Evolutionary conservation across 139 green algal genomes (phyloP).

Genomic region (Mesotaenium endlicherianum): DNA sequence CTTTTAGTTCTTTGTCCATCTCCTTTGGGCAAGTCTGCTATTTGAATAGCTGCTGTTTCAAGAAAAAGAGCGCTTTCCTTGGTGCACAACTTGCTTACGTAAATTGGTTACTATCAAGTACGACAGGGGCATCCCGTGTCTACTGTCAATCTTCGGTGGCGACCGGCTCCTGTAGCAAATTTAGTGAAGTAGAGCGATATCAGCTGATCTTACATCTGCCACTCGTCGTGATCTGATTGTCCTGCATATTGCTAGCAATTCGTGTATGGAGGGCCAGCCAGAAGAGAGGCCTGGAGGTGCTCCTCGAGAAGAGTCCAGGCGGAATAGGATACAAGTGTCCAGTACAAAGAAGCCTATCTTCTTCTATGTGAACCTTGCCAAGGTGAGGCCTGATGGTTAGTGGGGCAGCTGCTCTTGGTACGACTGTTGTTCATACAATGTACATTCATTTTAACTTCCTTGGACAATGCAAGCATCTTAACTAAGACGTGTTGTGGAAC

Average conservation of each 20-base stretch:
- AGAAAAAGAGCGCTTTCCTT: too few relatives aligned
- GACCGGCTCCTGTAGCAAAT: too few relatives aligned
- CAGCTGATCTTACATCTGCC: not conserved
- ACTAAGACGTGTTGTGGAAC: too few relatives aligned
- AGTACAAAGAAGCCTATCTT: slow-evolving; percentile 72
- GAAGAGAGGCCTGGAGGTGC: not conserved
- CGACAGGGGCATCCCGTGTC: too few relatives aligned
- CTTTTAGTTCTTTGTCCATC: too few relatives aligned
- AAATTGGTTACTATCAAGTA: too few relatives aligned
- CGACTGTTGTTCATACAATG: not conserved
- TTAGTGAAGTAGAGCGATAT: too few relatives aligned
- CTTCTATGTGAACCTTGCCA: slow-evolving; percentile 76
- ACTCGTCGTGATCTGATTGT: not conserved
- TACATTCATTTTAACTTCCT: not conserved
- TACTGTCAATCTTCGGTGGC: too few relatives aligned
- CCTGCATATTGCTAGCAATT: not conserved
- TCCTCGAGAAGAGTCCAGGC: not conserved
- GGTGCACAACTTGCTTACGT: too few relatives aligned
- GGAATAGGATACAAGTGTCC: slow-evolving; percentile 66
- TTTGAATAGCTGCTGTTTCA: too few relatives aligned
- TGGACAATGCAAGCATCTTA: not conserved
- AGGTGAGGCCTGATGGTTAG: slow-evolving; percentile 52
- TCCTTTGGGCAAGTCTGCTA: too few relatives aligned
- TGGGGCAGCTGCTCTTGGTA: not conserved
- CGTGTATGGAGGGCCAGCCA: not conserved